Conservation (phyloP, 495 filamentous ascomycete species). For the Tuber microsphaerosporum region DNA sequence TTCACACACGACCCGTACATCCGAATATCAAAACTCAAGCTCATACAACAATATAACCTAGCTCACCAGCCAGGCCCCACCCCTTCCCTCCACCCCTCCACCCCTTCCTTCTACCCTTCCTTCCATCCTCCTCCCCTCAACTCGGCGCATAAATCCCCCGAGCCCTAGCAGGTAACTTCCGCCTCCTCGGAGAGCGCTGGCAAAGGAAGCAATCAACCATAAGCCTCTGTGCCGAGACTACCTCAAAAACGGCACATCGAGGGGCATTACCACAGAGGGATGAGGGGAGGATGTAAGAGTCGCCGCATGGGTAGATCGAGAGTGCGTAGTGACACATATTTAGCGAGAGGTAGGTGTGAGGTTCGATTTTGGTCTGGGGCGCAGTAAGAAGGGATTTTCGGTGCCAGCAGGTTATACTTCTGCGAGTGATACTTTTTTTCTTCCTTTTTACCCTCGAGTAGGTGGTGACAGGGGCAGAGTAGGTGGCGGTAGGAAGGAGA, state of each 20-base stretch:
- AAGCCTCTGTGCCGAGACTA: slow-evolving; percentile 30
- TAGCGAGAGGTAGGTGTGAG: neutral
- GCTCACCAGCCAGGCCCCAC: neutral
- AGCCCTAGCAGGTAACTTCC: slow-evolving; percentile 37
- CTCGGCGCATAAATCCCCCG: slow-evolving; percentile 39
- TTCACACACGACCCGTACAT: neutral
- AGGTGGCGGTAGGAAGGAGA: neutral
- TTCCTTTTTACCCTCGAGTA: neutral
- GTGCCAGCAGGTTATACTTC: neutral
- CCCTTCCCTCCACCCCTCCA: neutral
- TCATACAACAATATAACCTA: neutral
- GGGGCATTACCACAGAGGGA: slow-evolving; percentile 26
- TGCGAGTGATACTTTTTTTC: slow-evolving; percentile 3
- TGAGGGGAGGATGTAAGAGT: slow-evolving; percentile 37
- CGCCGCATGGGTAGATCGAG: slow-evolving; percentile 38
- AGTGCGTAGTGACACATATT: slow-evolving; percentile 40
- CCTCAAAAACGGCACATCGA: slow-evolving; percentile 35
- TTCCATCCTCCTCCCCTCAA: slow-evolving; percentile 6
- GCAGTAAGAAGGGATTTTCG: neutral
- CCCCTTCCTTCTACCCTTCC: neutral
- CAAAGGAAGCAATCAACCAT: slow-evolving; percentile 32
- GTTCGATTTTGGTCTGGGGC: neutral
- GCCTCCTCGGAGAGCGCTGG: slow-evolving; percentile 33
- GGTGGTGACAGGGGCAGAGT: neutral
- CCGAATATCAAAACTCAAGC: neutral